Evolutionary conservation across 2,329 filamentous ascomycete genomes (phyloP).

Genomic region (Scleromitrula shiraiana): DNA sequence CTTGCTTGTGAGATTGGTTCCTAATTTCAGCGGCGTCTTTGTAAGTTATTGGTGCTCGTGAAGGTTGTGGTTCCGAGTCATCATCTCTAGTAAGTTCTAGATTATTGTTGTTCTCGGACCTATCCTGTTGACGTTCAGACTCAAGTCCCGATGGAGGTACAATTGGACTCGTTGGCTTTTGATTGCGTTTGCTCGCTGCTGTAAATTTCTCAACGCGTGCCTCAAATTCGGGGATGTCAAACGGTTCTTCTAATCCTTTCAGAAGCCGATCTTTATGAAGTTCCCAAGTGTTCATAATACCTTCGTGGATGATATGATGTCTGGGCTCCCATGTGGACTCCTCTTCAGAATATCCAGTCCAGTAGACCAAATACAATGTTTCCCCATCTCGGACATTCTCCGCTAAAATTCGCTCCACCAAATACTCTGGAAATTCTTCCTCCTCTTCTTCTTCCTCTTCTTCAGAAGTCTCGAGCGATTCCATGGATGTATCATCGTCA

Average conservation of each 20-base stretch:
- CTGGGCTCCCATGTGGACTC: slow-evolving; percentile 50
- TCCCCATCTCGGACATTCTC: slow-evolving; percentile 34
- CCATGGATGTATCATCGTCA: slow-evolving; percentile 47
- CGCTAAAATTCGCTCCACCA: slow-evolving; percentile 41
- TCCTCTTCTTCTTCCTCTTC: slow-evolving; percentile 12
- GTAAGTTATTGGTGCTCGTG: too few relatives aligned
- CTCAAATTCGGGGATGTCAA: too few relatives aligned
- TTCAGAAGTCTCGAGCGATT: slow-evolving; percentile 46
- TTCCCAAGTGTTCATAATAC: slow-evolving; percentile 31
- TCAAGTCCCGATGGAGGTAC: too few relatives aligned
- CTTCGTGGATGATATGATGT: slow-evolving; percentile 33
- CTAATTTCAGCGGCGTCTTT: too few relatives aligned
- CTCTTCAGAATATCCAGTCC: slow-evolving; percentile 52
- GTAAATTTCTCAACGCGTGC: too few relatives aligned
- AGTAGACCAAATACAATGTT: slow-evolving; percentile 52
- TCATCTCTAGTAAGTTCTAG: too few relatives aligned
- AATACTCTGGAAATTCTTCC: slow-evolving; percentile 30
- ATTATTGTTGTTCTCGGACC: too few relatives aligned
- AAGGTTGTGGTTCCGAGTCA: too few relatives aligned
- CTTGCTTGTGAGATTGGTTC: neutral
- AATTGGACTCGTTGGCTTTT: too few relatives aligned
- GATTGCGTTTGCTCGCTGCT: too few relatives aligned
- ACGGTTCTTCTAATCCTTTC: slow-evolving; percentile 12
- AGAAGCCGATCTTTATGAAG: slow-evolving; percentile 18
- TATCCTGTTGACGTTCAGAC: too few relatives aligned